Base-by-base conservation (phyloP, 805 yeast species). In the Metschnikowia peoriensis region DNA sequence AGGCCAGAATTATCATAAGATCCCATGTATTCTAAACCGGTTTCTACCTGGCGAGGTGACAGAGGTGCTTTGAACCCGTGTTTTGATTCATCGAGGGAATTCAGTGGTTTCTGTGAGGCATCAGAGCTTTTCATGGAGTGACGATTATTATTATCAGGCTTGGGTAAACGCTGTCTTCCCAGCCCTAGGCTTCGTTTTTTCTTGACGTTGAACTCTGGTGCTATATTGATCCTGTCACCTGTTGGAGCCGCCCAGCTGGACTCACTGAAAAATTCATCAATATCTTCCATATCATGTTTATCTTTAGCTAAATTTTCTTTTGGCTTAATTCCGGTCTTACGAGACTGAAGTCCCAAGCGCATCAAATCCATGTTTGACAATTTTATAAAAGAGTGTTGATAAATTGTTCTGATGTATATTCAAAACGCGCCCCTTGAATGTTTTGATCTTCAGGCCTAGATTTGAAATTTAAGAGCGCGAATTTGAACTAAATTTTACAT, bases 251-350 rank as follows among this genome's bases (percentile, higher is more conserved):
- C 46, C 51, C 55, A 46, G 16, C 39, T 47, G 7, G 59, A 50
- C 47, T 83, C 87, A 44, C 74, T 76, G 49, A 85, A 86, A 65
- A 85, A 86, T 51, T 85, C 90, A 57, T 83, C 85, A 14, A 86
- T 63, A 59, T 83, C 86, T 60, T 86, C 92, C 81, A 86, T 79
- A 28, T 85, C 81, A 59, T 82, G 78, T 46, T 76, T 75, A 64
- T 85, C 88, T 58, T 79, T 77, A 41, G 71, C 70, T 34, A 85
- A 68, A 53, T 75, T 72, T 27, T 68, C 68, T 43, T 71, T 76
- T 8, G 80, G 80, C 48, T 68, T 68, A 15, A 84, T 67, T 7
- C 90, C 90, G 0, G 89, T 84, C 62, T 82, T 84, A n/a, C 92
- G 75, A 40, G 90, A 81, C 61, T 73, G 76, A 37, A 75, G 69